Evolutionary conservation across 73 alveolate genomes (phyloP), one percentile per base, ranked within the genome.

Genomic region (Durusdinium trenchii): DNA sequence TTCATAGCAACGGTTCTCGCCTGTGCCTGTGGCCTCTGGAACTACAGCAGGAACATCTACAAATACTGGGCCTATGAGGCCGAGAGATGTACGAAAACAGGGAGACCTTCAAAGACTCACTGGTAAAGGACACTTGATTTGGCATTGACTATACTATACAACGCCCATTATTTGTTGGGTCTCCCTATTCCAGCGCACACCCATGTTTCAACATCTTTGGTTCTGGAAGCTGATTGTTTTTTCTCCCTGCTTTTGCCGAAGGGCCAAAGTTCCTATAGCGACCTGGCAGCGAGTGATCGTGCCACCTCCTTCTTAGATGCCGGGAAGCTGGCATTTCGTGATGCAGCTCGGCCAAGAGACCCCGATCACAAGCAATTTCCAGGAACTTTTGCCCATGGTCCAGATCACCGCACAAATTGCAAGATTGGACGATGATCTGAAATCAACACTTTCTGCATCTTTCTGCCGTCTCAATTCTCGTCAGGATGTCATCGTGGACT

Each of bases 401-500:
- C 73, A 60, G n/a, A 60, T 60, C 73, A 23, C 73, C 73, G 73
- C 73, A 60, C 9, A 9, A 35, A 62, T 62, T 12, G 78, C 38
- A 23, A 14, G 38, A 62, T 62, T 35, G 42, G 43, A 62, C 20
- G 32, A 62, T 7, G 16, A 40, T 23, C 32, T 7, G 43, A 23
- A 40, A 5, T 62, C 32, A 23, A 23, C 20, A 23, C n/a, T n/a
- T n/a, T n/a, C n/a, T n/a, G n/a, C n/a, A n/a, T n/a, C n/a, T n/a
- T n/a, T n/a, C n/a, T n/a, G n/a, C n/a, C n/a, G n/a, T n/a, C n/a
- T n/a, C n/a, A n/a, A n/a, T n/a, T n/a, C n/a, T n/a, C n/a, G 30
- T 54, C 90, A 79, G 90, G 90, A 79, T 46, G 90, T 79, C 38
- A 50, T 42, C 1, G 90, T 79, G 47, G 90, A 79, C 90, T 10